Percentiles rank a stretch among this genome's conserved stretches.
These are phyloP conservation scores for Boeremia lycopersici DNA, from an alignment of 2,329 filamentous ascomycete species.

Conservation along the genomic window DNA sequence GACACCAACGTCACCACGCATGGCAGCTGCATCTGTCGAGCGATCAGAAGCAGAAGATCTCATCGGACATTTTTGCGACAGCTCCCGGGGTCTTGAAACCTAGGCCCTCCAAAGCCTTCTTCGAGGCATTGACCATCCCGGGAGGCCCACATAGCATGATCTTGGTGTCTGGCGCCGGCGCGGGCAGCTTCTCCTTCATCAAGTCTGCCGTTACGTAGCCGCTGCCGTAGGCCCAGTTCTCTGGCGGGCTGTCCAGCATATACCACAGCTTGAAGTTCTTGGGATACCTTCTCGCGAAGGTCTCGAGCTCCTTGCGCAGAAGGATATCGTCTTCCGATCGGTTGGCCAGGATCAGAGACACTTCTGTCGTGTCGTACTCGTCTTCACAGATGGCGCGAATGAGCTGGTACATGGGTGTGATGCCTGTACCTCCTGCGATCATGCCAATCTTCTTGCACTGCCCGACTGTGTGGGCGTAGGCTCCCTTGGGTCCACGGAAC, in stretches of 20 bases:
- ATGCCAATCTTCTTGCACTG: slow-evolving; percentile 58
- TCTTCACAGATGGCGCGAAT: slow-evolving; percentile 69
- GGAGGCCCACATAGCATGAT: slow-evolving; percentile 67
- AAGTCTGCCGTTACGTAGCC: slow-evolving; percentile 52
- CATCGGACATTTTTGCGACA: slow-evolving; percentile 59
- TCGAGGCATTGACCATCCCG: slow-evolving; percentile 60
- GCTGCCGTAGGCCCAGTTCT: slow-evolving; percentile 17
- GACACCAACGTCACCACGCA: background rate
- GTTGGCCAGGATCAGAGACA: slow-evolving; percentile 66
- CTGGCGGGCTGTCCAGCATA: slow-evolving; percentile 51
- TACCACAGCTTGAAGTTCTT: slow-evolving; percentile 62
- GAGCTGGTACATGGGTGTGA: slow-evolving; percentile 66
- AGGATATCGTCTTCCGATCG: slow-evolving; percentile 65
- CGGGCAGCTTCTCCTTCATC: slow-evolving; percentile 58
- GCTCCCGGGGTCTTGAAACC: slow-evolving; percentile 60
- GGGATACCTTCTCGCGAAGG: slow-evolving; percentile 58
- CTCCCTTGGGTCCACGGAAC: slow-evolving; percentile 63
- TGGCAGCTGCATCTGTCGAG: background rate
- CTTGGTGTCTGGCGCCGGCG: slow-evolving; percentile 55
- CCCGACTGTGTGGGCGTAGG: slow-evolving; percentile 56
- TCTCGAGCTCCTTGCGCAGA: slow-evolving; percentile 61
- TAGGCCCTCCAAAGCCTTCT: slow-evolving; percentile 52
- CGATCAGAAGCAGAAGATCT: slow-evolving; percentile 60
- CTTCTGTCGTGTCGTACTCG: slow-evolving; percentile 61
- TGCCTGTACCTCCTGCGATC: slow-evolving; percentile 60